These are phyloP conservation scores for Cyberlindnera mrakii DNA, from an alignment of 805 yeast genomes.

Conservation along the genomic window DNA sequence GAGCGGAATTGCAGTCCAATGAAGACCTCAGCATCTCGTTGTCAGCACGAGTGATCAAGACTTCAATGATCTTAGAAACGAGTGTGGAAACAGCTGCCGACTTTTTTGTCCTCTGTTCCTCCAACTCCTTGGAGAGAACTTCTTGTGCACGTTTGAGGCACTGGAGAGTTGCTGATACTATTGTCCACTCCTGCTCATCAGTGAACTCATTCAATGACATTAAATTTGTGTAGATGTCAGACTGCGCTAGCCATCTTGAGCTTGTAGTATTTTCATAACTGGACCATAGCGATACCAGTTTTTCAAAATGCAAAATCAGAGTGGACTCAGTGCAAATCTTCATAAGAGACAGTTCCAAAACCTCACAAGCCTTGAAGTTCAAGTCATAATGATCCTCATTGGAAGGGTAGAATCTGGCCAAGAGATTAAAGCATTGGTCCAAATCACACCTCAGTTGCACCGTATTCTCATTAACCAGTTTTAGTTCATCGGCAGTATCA, in stretches of 20 bases:
- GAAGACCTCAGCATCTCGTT: constrained; percentile 17
- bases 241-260: constrained; percentile 12
- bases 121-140: constrained; percentile 9
- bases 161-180: constrained; percentile 8
- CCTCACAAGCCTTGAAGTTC: constrained; percentile 7
- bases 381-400: constrained; percentile 4
- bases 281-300: constrained; percentile 9
- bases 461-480: constrained; percentile 2
- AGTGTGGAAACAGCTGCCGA: constrained; percentile 14
- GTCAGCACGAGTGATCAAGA: constrained; percentile 21
- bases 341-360: constrained; percentile 10
- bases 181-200: constrained; percentile 12
- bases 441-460: constrained; percentile 3
- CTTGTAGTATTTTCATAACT: neutral
- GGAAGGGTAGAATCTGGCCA: neutral
- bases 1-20: constrained; percentile 9
- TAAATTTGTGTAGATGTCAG: constrained; percentile 14
- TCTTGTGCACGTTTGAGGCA: constrained; percentile 18
- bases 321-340: constrained; percentile 9
- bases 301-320: constrained; percentile 3
- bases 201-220: neutral
- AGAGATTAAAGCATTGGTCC: neutral
- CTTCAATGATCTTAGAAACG: constrained; percentile 18
- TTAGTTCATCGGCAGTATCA: constrained; percentile 12
- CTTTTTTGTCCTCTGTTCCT: constrained; percentile 5